Evolutionary conservation across 2,329 filamentous ascomycete genomes (phyloP).

Genomic region (Delphinella strobiligena): DNA sequence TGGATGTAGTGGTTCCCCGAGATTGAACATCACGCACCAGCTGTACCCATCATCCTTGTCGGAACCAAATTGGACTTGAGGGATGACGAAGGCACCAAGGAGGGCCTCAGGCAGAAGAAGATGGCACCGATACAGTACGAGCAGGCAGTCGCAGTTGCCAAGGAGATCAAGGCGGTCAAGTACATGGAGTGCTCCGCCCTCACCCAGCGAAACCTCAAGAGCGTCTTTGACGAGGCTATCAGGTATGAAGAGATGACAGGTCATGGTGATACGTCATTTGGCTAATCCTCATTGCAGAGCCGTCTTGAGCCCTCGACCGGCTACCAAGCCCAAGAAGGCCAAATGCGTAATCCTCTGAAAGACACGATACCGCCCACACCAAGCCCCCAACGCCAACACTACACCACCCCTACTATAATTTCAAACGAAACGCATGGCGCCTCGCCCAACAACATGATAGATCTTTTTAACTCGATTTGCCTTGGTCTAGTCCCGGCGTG

Average conservation of each 20-base stretch:
- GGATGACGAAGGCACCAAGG: constrained; percentile 72
- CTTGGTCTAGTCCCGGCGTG: constrained; percentile 7
- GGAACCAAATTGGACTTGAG: constrained; percentile 93
- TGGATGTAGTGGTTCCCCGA: constrained; percentile 80
- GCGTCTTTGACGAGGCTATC: constrained; percentile 96
- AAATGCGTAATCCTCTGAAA: constrained; percentile 59
- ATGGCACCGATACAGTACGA: constrained; percentile 97
- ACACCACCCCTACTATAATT: neutral
- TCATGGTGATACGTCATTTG: neutral
- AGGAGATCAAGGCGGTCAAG: constrained; percentile 92
- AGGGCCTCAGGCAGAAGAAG: constrained; percentile 75
- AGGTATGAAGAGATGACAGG: constrained; percentile 49
- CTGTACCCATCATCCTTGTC: constrained; percentile 91
- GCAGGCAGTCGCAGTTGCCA: constrained; percentile 75
- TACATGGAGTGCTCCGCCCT: constrained; percentile 96
- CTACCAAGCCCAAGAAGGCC: constrained; percentile 47
- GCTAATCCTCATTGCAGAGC: constrained; percentile 37
- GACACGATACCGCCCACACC: neutral
- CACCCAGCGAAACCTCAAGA: constrained; percentile 94
- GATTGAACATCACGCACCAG: constrained; percentile 91
- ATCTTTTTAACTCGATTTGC: constrained; percentile 8
- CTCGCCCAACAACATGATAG: constrained; percentile 5
- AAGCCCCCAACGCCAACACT: neutral
- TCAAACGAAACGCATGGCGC: no score
- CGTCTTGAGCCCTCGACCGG: constrained; percentile 56